phyloP scores from a whole-genome alignment of 768 basidiomycete genomes.

The Termitomyces heimii region DNA sequence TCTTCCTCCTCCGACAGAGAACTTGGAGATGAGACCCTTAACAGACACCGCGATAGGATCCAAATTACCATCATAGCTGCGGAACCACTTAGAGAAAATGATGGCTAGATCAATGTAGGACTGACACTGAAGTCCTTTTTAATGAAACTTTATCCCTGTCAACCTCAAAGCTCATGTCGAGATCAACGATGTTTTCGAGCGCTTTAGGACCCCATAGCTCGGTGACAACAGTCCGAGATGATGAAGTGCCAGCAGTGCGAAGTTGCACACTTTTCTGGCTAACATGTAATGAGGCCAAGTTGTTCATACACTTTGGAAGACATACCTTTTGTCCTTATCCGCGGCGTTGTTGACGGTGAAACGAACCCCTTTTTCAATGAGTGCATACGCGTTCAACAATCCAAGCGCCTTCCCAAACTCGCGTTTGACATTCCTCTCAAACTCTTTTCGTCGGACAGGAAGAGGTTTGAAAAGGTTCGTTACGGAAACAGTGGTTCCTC shows the following conservation, averaged over 20 bases:
- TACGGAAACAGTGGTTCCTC: constrained; percentile 80
- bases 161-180: constrained; percentile 66
- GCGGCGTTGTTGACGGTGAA: constrained; percentile 66
- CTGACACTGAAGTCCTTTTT: constrained; percentile 27
- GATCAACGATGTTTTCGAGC: constrained; percentile 66
- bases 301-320: constrained; percentile 5
- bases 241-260: constrained; percentile 62
- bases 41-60: constrained; percentile 43
- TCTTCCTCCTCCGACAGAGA: constrained; percentile 68
- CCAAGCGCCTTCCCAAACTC: constrained; percentile 85
- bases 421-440: constrained; percentile 82
- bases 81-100: background rate
- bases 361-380: constrained; percentile 66
- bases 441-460: constrained; percentile 89
- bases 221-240: constrained; percentile 56
- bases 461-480: constrained; percentile 71
- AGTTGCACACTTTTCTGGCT: constrained; percentile 67
- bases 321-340: constrained; percentile 68
- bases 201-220: constrained; percentile 84
- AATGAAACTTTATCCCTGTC: constrained; percentile 52
- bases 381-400: constrained; percentile 81
- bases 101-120: background rate
- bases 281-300: background rate
- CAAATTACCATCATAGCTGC: constrained; percentile 11
- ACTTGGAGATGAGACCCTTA: constrained; percentile 73